phyloP scores from a whole-genome alignment of 306 rosid genomes.

The Quercus aquifolioides region DNA sequence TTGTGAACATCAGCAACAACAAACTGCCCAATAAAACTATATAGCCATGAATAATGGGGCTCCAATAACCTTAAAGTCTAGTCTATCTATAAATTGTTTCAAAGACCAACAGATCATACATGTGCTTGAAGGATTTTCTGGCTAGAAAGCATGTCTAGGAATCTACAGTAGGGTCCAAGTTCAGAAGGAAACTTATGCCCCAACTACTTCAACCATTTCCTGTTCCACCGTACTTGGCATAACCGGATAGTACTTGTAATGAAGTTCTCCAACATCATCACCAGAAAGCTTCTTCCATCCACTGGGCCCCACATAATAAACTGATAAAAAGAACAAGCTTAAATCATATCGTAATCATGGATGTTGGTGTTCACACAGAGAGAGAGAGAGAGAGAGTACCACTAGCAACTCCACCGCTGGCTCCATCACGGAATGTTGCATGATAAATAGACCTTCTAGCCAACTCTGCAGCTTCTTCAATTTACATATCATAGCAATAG shows the following conservation, averaged over 20 bases:
- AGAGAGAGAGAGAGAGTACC: slow-evolving; percentile 36
- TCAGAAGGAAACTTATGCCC: slow-evolving; percentile 30
- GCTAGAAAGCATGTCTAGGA: background rate
- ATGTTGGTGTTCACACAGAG: background rate
- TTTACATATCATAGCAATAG: slow-evolving; percentile 68
- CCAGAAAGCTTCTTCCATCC: slow-evolving; percentile 95
- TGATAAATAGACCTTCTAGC: slow-evolving; percentile 89
- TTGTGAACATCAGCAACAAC: background rate
- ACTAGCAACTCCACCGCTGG: slow-evolving; percentile 97
- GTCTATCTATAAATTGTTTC: slow-evolving; percentile 8
- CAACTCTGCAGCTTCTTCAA: slow-evolving; percentile 84
- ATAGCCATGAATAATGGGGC: background rate
- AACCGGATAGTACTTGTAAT: slow-evolving; percentile 69
- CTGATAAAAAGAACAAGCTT: slow-evolving; percentile 31
- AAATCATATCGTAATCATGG: background rate
- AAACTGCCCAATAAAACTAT: background rate
- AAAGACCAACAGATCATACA: background rate
- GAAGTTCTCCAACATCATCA: slow-evolving; percentile 89
- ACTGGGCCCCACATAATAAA: slow-evolving; percentile 72
- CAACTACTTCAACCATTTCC: slow-evolving; percentile 84
- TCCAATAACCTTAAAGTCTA: background rate
- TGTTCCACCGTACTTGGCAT: slow-evolving; percentile 75
- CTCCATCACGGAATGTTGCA: slow-evolving; percentile 96
- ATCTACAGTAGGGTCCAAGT: slow-evolving; percentile 9
- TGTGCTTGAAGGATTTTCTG: background rate